phyloP scores from a whole-genome alignment of 1,284 basidiomycete species.

The Heterobasidion irregulare region DNA sequence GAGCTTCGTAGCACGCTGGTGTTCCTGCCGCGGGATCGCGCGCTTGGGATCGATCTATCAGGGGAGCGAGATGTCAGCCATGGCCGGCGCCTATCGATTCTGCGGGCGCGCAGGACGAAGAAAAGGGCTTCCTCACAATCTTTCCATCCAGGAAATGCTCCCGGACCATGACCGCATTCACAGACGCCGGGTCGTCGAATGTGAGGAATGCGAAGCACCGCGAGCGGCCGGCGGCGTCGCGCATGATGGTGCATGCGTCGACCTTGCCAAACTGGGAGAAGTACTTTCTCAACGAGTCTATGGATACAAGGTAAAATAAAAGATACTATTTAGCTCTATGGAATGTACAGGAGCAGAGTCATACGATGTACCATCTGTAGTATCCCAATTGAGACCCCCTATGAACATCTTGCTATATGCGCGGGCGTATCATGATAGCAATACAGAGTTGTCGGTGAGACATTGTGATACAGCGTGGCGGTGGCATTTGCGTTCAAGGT shows the following conservation, averaged over 20 bases:
- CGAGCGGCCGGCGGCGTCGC: conserved; percentile 84
- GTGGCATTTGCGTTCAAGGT: conserved; percentile 14
- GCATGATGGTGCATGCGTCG: conserved; percentile 92
- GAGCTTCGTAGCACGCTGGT: conserved; percentile 85
- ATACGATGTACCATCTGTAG: conserved; percentile 75
- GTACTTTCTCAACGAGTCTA: conserved; percentile 79
- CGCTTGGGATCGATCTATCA: conserved; percentile 96
- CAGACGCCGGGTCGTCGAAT: conserved; percentile 80
- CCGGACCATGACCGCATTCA: conserved; percentile 83
- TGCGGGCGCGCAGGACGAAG: neutral
- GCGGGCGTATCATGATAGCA: neutral
- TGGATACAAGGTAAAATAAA: conserved; percentile 1
- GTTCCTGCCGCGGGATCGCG: conserved; percentile 93
- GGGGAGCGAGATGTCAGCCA: neutral
- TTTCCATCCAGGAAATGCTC: conserved; percentile 93
- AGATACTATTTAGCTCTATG: conserved; percentile 29
- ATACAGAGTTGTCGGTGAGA: conserved; percentile 10
- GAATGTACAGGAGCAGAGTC: conserved; percentile 22
- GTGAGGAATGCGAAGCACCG: conserved; percentile 93
- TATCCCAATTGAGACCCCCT: conserved; percentile 95
- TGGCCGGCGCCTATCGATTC: neutral
- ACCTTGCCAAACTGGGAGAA: conserved; percentile 89
- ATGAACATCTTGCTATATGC: conserved; percentile 91
- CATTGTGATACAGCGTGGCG: neutral
- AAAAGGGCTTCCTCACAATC: conserved; percentile 42